Percentiles rank a stretch among this genome's conserved stretches.
Conservation (phyloP, 257 asterid species). For the Capsicum pubescens region DNA sequence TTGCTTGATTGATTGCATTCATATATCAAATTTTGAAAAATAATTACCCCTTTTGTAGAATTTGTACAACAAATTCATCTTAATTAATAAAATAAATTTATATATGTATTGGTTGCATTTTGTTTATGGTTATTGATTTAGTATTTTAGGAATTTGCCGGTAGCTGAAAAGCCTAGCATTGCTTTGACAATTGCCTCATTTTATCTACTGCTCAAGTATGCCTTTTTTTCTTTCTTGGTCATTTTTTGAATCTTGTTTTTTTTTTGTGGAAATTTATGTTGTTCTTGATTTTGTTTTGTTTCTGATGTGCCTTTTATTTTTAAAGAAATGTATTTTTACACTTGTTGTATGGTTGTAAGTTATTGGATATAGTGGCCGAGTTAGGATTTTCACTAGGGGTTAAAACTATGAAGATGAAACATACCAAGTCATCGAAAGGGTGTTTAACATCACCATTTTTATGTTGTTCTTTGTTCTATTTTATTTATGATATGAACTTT, state of each 20-base stretch:
- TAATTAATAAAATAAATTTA: background rate
- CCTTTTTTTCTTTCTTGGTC: background rate
- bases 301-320: background rate
- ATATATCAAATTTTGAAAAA: background rate
- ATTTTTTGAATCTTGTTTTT: background rate
- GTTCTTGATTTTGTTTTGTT: background rate
- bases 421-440: too few species aligned
- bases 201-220: constrained; percentile 82
- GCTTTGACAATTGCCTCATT: constrained; percentile 80
- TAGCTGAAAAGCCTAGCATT: constrained; percentile 94
- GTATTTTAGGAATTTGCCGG: constrained; percentile 48
- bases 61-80: background rate
- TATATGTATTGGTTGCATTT: background rate
- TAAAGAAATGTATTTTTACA: background rate
- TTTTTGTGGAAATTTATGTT: background rate
- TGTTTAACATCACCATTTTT: too few species aligned
- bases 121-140: background rate
- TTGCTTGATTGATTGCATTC: too few species aligned
- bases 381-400: too few species aligned
- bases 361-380: background rate
- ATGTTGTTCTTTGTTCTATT: too few species aligned
- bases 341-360: background rate
- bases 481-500: too few species aligned
- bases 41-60: background rate
- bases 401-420: too few species aligned